Percentiles rank a stretch among this genome's conserved stretches.
These are phyloP conservation scores for Veloporphyrellus conicus DNA, from an alignment of 1,284 basidiomycete species.

Conservation along the genomic window DNA sequence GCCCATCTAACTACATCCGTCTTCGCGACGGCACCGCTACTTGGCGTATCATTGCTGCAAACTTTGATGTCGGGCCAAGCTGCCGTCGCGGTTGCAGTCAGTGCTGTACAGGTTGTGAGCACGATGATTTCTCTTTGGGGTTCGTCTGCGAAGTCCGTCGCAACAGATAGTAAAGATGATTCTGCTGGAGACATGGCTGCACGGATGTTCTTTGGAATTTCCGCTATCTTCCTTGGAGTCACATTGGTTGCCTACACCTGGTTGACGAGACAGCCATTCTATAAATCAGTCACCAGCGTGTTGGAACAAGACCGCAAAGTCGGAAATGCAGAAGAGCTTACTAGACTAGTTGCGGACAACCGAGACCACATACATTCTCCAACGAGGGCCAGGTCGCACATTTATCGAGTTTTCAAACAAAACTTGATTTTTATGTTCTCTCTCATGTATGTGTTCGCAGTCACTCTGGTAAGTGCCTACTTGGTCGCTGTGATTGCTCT, in stretches of 20 bases:
- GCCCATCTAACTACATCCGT: slow-evolving; percentile 68
- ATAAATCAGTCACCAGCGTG: slow-evolving; percentile 47
- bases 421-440: slow-evolving; percentile 72
- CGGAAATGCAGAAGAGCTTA: slow-evolving; percentile 30
- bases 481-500: background rate
- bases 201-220: slow-evolving; percentile 66
- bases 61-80: slow-evolving; percentile 73
- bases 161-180: slow-evolving; percentile 30
- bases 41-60: slow-evolving; percentile 66
- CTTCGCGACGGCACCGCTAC: slow-evolving; percentile 67
- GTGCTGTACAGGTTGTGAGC: slow-evolving; percentile 66
- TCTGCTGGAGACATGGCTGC: slow-evolving; percentile 60
- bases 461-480: slow-evolving; percentile 65
- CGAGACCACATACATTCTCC: slow-evolving; percentile 20
- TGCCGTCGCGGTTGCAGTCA: slow-evolving; percentile 70
- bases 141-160: slow-evolving; percentile 29
- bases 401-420: slow-evolving; percentile 54
- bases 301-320: slow-evolving; percentile 35
- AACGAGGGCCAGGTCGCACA: slow-evolving; percentile 37
- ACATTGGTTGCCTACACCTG: slow-evolving; percentile 51
- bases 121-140: slow-evolving; percentile 52
- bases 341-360: slow-evolving; percentile 33
- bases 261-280: slow-evolving; percentile 55
- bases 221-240: slow-evolving; percentile 58
- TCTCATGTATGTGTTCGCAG: slow-evolving; percentile 69